Conservation (phyloP, 345 rosid species). For the Euphorbia tirucalli region DNA sequence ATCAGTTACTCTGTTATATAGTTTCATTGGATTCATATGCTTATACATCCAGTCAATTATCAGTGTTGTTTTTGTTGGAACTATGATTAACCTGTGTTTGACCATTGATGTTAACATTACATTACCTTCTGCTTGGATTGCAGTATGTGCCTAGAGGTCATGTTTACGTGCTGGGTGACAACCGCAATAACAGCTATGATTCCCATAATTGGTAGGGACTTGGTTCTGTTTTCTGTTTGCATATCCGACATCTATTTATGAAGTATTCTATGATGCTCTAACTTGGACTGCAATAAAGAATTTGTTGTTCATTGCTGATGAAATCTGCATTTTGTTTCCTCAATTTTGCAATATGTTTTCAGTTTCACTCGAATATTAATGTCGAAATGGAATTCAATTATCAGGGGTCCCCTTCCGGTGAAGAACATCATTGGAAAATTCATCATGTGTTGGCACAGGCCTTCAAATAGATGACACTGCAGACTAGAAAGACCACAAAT, state of each 20-base stretch:
- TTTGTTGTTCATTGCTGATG: background rate
- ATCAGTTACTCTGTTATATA: no score
- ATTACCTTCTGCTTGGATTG: slow-evolving; percentile 11
- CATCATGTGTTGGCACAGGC: slow-evolving; percentile 21
- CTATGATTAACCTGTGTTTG: background rate
- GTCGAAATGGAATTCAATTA: no score
- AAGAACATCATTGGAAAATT: slow-evolving; percentile 26
- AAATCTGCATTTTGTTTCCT: background rate
- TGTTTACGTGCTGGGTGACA: slow-evolving; percentile 40
- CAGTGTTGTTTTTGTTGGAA: background rate
- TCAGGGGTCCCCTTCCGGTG: slow-evolving; percentile 24
- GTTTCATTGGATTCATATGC: no score
- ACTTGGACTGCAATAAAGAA: background rate
- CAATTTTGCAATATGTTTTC: background rate
- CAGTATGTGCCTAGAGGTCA: slow-evolving; percentile 37
- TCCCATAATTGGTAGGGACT: slow-evolving; percentile 36
- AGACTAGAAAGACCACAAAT: no score
- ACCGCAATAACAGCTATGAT: slow-evolving; percentile 37
- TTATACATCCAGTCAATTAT: slow-evolving; percentile 4
- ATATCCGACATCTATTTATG: no score
- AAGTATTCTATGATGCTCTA: no score
- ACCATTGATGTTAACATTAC: background rate
- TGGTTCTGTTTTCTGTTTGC: background rate
- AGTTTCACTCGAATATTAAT: no score
- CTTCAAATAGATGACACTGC: slow-evolving; percentile 16